Evolutionary conservation across 495 filamentous ascomycete genomes (phyloP), one percentile per base, ranked within the genome.

Genomic region (Sabuloglossum arenarium): DNA sequence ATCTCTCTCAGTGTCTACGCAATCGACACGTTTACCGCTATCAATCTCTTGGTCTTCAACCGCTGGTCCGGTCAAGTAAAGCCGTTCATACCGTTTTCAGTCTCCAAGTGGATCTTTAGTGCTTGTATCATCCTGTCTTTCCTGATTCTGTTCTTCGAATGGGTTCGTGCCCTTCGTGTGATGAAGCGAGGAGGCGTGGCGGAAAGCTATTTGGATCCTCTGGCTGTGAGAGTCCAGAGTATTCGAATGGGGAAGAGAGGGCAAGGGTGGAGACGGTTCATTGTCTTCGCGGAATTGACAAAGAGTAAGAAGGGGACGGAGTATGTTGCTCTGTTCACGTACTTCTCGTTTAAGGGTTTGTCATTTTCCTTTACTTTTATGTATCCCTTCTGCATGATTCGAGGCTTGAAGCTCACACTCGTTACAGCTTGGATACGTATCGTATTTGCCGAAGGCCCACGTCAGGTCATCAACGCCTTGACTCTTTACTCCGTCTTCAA

Each of bases 201-300:
- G 19, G 83, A 90, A 59, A 87, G 81, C 63, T 98, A 93, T 61
- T 75, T 98, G 59, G 85, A 98, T 64, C 81, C 79, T 25, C 71
- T 96, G 19, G 89, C 88, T 0, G 83, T 86, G 25, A 79, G 85
- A 21, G 69, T 88, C 49, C 85, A 95, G 65, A 82, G 83, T 71
- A 75, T 88, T 60, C 79, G 88, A 29, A 55, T 83, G 23, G 80
- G 80, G 12, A 68, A 72, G 23, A 73, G 75, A 19, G 79, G 79
- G 29, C 71, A 73, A 57, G 82, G 91, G 31, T 98, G 82, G 79
- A 81, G 76, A 60, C 75, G 89, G 31, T 98, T 96, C 64, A 70
- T 96, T 19, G 88, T 98, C 47, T 98, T 95, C 64, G 79, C 88
- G 6, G 85, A 87, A 60, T 70, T 98, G 68, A 95, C 91, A 0